phyloP scores from a whole-genome alignment of 2,329 filamentous ascomycete species.

The Clonostachys byssicola region DNA sequence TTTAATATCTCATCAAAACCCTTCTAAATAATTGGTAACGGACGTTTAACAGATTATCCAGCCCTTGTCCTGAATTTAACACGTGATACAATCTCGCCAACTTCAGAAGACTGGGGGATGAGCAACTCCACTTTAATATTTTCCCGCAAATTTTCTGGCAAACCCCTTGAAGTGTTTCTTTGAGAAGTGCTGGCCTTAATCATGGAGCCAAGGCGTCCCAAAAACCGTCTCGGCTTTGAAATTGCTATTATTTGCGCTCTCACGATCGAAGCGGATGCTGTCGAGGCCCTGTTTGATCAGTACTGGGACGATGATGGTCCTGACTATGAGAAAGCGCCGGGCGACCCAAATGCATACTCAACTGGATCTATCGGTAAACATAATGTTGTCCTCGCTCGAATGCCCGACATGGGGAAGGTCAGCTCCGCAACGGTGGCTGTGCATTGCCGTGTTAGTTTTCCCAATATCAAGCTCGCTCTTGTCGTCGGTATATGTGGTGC shows the following conservation, averaged over 20 bases:
- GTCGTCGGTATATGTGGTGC: constrained; percentile 12
- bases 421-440: constrained; percentile 11
- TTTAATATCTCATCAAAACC: too few species aligned
- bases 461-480: constrained; percentile 9
- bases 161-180: too few species aligned
- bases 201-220: neutral
- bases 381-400: constrained; percentile 18
- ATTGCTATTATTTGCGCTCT: constrained; percentile 6
- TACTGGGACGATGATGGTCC: constrained; percentile 4
- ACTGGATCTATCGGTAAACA: constrained; percentile 13
- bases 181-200: too few species aligned
- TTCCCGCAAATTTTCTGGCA: too few species aligned
- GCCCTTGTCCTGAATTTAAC: too few species aligned
- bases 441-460: constrained; percentile 7
- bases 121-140: too few species aligned
- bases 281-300: neutral
- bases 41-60: too few species aligned
- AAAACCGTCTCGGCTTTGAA: constrained; percentile 1
- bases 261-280: constrained; percentile 4
- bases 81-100: too few species aligned
- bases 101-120: too few species aligned
- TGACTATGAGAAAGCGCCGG: constrained; percentile 11
- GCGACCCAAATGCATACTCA: constrained; percentile 18
- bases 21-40: too few species aligned
- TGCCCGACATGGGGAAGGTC: constrained; percentile 19